phyloP scores from a whole-genome alignment of 164 flowering plant genomes.

The Macadamia tetraphylla region DNA sequence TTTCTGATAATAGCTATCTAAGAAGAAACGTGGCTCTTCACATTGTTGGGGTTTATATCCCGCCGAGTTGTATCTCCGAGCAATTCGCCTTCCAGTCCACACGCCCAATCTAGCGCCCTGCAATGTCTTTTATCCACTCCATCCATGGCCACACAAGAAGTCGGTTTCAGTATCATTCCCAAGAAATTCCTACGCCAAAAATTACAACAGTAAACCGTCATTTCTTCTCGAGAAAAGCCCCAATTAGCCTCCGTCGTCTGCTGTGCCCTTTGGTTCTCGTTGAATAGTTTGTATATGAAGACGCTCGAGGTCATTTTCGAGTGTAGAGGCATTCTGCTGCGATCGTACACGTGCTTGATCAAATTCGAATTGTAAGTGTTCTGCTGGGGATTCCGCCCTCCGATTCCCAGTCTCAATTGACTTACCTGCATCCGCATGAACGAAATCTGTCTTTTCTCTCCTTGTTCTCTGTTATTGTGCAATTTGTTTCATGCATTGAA shows the following conservation, averaged over 20 bases:
- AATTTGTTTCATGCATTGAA: too few relatives aligned
- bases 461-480: too few relatives aligned
- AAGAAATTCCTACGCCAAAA: conserved; percentile 73
- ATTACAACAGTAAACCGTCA: conserved; percentile 82
- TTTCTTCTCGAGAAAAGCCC: conserved; percentile 73
- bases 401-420: too few relatives aligned
- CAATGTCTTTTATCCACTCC: conserved; percentile 57
- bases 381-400: too few relatives aligned
- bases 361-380: conserved; percentile 79
- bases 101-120: conserved; percentile 97
- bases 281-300: too few relatives aligned
- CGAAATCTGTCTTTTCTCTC: too few relatives aligned
- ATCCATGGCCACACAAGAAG: conserved; percentile 70
- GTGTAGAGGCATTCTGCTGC: conserved; percentile 72
- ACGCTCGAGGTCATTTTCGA: too few relatives aligned
- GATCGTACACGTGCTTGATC: conserved; percentile 67
- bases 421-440: too few relatives aligned
- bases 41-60: too few relatives aligned
- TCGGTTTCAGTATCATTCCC: conserved; percentile 87
- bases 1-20: too few relatives aligned
- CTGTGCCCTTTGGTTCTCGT: conserved; percentile 48
- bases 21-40: too few relatives aligned
- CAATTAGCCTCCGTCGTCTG: conserved; percentile 81
- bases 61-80: conserved; percentile 21
- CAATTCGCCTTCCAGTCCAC: conserved; percentile 97